phyloP scores from a whole-genome alignment of 176 grass and related monocot species.

The Eleusine indica region DNA sequence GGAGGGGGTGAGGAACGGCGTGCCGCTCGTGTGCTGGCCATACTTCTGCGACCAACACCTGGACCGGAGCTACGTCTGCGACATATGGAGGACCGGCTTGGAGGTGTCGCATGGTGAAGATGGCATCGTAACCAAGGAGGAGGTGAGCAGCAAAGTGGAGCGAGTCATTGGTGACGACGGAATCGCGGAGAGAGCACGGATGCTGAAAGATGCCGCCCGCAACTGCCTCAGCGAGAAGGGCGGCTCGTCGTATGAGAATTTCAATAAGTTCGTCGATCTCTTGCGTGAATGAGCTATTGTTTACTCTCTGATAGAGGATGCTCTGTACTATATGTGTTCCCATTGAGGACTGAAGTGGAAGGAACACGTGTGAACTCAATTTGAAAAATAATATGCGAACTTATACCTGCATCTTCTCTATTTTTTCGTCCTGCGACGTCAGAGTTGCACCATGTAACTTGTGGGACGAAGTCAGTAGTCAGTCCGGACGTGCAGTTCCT shows the following conservation, averaged over 20 bases:
- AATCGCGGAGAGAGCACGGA: constrained; percentile 33
- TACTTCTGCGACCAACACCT: constrained; percentile 61
- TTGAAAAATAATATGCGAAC: too few species aligned
- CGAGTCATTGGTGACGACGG: constrained; percentile 13
- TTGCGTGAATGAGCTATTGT: not conserved
- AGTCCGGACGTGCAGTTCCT: too few species aligned
- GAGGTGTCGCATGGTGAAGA: constrained; percentile 1
- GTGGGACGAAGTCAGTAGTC: too few species aligned
- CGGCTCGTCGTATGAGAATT: constrained; percentile 25
- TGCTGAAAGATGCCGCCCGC: constrained; percentile 33
- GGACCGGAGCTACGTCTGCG: constrained; percentile 60
- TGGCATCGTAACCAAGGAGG: constrained; percentile 49
- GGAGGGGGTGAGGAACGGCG: constrained; percentile 52
- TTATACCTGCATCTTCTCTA: too few species aligned
- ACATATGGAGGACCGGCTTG: constrained; percentile 53
- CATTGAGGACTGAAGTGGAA: too few species aligned
- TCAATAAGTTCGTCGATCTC: not conserved
- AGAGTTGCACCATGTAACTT: too few species aligned
- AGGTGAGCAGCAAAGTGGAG: constrained; percentile 40
- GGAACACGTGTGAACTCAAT: too few species aligned
- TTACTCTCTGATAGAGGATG: not conserved
- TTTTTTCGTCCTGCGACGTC: too few species aligned
- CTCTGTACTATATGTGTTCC: too few species aligned
- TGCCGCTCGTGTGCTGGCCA: constrained; percentile 69
- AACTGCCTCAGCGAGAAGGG: constrained; percentile 9